These are phyloP conservation scores for Botrytis deweyae DNA, from an alignment of 2,329 filamentous ascomycete genomes.

Conservation along the genomic window DNA sequence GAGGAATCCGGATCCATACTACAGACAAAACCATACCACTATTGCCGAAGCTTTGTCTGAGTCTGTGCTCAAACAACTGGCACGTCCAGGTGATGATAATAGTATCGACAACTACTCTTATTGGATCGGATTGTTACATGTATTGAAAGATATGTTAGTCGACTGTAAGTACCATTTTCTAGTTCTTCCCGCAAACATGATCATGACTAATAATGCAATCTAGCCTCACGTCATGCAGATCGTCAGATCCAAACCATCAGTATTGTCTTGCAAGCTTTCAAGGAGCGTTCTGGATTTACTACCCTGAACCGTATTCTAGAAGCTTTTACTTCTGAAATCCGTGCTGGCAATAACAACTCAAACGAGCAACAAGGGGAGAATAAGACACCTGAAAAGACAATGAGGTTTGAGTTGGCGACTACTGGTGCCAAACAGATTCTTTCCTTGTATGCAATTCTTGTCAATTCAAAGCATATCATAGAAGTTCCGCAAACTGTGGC, in stretches of 20 bases:
- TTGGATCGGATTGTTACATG: conserved; percentile 77
- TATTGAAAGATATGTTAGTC: conserved; percentile 74
- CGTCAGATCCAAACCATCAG: conserved; percentile 58
- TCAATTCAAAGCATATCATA: conserved; percentile 74
- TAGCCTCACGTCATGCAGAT: conserved; percentile 36
- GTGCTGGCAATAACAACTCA: conserved; percentile 36
- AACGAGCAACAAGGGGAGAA: conserved; percentile 36
- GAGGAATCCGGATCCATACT: conserved; percentile 65
- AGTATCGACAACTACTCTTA: conserved; percentile 71
- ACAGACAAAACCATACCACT: conserved; percentile 52
- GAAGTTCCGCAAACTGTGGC: conserved; percentile 67
- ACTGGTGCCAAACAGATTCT: conserved; percentile 78
- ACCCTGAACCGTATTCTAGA: conserved; percentile 71
- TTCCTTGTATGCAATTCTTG: conserved; percentile 73
- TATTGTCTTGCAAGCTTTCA: conserved; percentile 83
- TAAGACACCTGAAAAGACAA: conserved; percentile 36
- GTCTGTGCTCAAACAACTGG: conserved; percentile 67
- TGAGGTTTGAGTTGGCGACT: conserved; percentile 46
- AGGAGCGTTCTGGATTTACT: conserved; percentile 73
- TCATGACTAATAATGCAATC: conserved; percentile 5
- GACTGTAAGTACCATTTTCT: conserved; percentile 51
- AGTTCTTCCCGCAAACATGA: conserved; percentile 18
- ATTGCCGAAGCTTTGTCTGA: conserved; percentile 68
- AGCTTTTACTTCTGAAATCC: conserved; percentile 61
- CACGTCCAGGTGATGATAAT: conserved; percentile 43